Evolutionary conservation across 805 yeast species (phyloP).

Genomic region (Schwanniomyces pseudopolymorphus): DNA sequence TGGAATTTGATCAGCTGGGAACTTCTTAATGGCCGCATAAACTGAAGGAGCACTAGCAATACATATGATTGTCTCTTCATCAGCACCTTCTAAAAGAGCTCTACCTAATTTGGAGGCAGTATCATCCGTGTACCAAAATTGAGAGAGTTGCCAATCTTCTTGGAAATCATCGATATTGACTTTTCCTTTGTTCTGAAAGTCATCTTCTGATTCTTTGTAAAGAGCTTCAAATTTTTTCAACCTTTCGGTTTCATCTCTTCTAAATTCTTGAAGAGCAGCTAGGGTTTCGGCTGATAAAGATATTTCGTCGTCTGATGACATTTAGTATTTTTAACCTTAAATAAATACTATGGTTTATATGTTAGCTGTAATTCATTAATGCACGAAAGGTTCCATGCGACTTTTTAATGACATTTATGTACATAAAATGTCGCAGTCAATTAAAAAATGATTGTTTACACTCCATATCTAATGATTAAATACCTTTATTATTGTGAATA

Average conservation of each 20-base stretch:
- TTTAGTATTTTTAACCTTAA: conserved; percentile 4
- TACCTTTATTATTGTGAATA: background rate
- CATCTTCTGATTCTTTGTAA: conserved; percentile 56
- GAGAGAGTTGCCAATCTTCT: conserved; percentile 94
- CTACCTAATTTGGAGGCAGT: conserved; percentile 71
- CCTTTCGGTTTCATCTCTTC: conserved; percentile 59
- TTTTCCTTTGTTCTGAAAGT: conserved; percentile 37
- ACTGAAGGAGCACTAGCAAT: conserved; percentile 91
- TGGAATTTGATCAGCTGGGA: conserved; percentile 52
- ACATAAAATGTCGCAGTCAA: background rate
- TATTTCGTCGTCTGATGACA: conserved; percentile 44
- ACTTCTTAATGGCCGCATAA: conserved; percentile 72
- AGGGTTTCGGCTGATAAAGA: conserved; percentile 49
- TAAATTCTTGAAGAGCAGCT: conserved; percentile 64
- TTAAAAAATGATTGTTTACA: background rate
- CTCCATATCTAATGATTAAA: background rate
- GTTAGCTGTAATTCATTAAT: background rate
- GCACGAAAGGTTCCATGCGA: conserved; percentile 1
- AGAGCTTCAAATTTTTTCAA: conserved; percentile 55
- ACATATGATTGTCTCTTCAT: conserved; percentile 65
- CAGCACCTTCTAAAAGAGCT: conserved; percentile 77
- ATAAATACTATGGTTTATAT: background rate
- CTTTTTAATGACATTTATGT: background rate
- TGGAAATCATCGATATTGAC: conserved; percentile 70
- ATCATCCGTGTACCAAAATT: conserved; percentile 80